A percentile compares a stretch with the other conserved stretches of the same genome.
Conservation (phyloP, 139 green algal genomes). For the Closterium sp. region DNA sequence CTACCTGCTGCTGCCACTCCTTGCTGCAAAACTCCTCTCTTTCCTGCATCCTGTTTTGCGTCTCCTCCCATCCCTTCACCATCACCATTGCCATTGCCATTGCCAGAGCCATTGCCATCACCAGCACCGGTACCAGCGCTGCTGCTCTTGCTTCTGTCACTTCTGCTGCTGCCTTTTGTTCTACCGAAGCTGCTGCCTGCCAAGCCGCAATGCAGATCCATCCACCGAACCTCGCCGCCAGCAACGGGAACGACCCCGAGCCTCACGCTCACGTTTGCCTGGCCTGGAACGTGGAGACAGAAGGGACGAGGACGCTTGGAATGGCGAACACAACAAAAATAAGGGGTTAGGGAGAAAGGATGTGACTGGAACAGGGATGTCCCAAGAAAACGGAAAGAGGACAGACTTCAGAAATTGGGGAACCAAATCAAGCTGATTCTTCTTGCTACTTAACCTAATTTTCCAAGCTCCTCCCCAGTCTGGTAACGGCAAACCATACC, state of each 20-base stretch:
- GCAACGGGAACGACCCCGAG: slow-evolving; percentile 44
- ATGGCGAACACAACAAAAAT: too few species aligned
- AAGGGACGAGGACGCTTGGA: background rate
- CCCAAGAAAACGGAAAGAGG: too few species aligned
- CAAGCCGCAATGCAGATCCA: slow-evolving; percentile 53
- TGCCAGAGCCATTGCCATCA: background rate
- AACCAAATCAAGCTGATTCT: background rate
- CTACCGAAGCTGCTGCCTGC: background rate
- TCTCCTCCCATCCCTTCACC: background rate
- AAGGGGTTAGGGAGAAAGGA: too few species aligned
- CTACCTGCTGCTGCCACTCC: too few species aligned
- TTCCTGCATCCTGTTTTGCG: too few species aligned
- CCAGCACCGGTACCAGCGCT: too few species aligned
- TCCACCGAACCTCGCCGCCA: slow-evolving; percentile 38
- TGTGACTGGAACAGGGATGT: too few species aligned
- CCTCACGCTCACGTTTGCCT: slow-evolving; percentile 50
- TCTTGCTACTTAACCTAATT: background rate
- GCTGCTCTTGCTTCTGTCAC: too few species aligned
- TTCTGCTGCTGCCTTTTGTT: background rate
- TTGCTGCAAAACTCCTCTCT: too few species aligned
- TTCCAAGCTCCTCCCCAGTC: background rate
- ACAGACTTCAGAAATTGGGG: too few species aligned
- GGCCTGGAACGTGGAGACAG: background rate
- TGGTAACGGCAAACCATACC: background rate
- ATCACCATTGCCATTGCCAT: background rate